Evolutionary conservation across 768 basidiomycete genomes (phyloP), one percentile per base, ranked within the genome.

Genomic region (Trametes maxima): DNA sequence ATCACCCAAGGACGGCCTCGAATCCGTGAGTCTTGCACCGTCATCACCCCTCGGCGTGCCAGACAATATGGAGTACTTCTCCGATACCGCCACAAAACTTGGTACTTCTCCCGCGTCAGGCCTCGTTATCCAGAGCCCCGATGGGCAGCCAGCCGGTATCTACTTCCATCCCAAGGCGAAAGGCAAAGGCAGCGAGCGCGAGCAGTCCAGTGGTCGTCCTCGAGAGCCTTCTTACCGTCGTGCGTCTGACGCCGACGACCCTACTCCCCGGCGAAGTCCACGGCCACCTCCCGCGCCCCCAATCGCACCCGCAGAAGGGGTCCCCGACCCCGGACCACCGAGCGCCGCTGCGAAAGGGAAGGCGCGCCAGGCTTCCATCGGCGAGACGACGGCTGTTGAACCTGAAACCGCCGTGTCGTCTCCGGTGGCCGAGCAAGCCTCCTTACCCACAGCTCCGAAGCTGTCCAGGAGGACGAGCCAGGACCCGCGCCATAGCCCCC

Each of bases 71-170:
- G 94, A 95, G 63, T 94, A 93, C 71, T 93, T 94, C 67, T 74
- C 80, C 1, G 76, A 77, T 57, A 82, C 87, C 5, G 85, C 86
- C n/a, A 78, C 84, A 25, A 86, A 85, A 63, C 79, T 93, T 6
- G 91, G 91, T 3, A 78, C 83, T 3, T 88, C 91, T 0, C 87
- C 90, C 4, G 88, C 90, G 5, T 91, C 92, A 12, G 95, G 95
- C 0, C 81, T 96, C 7, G 83, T 98, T 52, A 90, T 98, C 39
- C 92, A 95, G 66, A 92, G 89, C 69, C 93, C 94, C 1, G 94
- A 96, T 72, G 96, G 96, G 0, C 87, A 94, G 66, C 92, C 94
- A 2, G 83, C 92, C n/a, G 96, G 95, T 12, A 95, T 99, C 59
- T 92, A 95, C 77, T 99, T 98, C 75, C 90, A 95, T 63, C 96